Conservation (phyloP, 495 filamentous ascomycete species). For the Ramalina peruviana region DNA sequence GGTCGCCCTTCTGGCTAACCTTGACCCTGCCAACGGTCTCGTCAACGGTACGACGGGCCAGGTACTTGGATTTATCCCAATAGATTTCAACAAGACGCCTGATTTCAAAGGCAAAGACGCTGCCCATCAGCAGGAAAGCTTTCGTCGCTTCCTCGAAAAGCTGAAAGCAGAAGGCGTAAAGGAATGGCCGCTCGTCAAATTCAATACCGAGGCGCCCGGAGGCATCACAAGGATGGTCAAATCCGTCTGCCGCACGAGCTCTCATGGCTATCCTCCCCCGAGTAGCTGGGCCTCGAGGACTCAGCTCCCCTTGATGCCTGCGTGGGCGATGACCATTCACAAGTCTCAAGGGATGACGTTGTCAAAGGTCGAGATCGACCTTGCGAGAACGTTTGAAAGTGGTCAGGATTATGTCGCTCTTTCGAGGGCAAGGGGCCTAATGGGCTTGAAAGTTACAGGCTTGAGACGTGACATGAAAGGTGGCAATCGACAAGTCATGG, state of each 20-base stretch:
- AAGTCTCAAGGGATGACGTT: constrained; percentile 95
- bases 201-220: constrained; percentile 13
- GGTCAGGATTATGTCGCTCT: constrained; percentile 80
- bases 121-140: constrained; percentile 3
- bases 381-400: constrained; percentile 86
- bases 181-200: constrained; percentile 11
- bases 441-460: constrained; percentile 32
- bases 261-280: constrained; percentile 31
- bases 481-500: background rate
- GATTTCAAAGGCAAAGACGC: constrained; percentile 5
- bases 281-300: constrained; percentile 22
- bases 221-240: constrained; percentile 25
- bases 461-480: background rate
- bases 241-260: constrained; percentile 32
- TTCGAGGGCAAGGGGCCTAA: constrained; percentile 54
- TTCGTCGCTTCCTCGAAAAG: background rate
- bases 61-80: constrained; percentile 27
- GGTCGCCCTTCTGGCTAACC: constrained; percentile 34
- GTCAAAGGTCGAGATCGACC: constrained; percentile 81
- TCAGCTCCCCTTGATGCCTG: constrained; percentile 75
- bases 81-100: constrained; percentile 6
- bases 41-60: constrained; percentile 38
- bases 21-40: constrained; percentile 21
- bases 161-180: background rate
- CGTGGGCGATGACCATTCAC: constrained; percentile 93